Evolutionary conservation across 2,329 filamentous ascomycete species (phyloP), one percentile per base, ranked within the genome.

Genomic region (Venturia oleaginea): DNA sequence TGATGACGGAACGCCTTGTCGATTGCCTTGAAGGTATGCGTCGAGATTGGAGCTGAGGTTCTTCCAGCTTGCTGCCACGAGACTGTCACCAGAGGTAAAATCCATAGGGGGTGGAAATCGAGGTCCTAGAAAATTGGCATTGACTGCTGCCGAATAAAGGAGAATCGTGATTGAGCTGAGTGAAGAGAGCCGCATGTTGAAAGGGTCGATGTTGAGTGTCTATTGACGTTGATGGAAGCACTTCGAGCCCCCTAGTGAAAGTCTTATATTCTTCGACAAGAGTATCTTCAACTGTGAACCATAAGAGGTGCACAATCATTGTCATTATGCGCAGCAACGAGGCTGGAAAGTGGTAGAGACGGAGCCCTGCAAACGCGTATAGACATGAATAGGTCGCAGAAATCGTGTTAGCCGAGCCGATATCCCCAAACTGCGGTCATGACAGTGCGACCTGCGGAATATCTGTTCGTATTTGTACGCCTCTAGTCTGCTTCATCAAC

Each of bases 101-200:
- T 77, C 72, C 17, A 66, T 64, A 3, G 76, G 76, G 4, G 73
- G 65, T 59, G 75, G 72, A 63, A 74, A 76, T 43, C 70, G 69
- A 1, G 74, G 73, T 8, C 73, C 72, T 32, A 63, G 32, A 13
- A 63, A n/a, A n/a, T 63, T 40, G 46, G 61, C 34, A 32, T 40
- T 17, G 24, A 55, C 61, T 34, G 17, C n/a, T 19, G 19, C n/a
- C 8, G 61, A n/a, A 43, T 34, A 55, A 19, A 51, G 46, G 22
- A 46, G n/a, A 22, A 46, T 46, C 13, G 42, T 6, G 42, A 46
- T 46, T 13, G 5, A 46, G 42, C 42, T 51, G 24, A 51, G 46
- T 15, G 24, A 27, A 11, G 46, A 51, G 7, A 51, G 24, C n/a
- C 13, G 46, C 46, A 51, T 51, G 7, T 13, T 30, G 46, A 15